Conservation (phyloP, 345 rosid species). For the Bretschneidera sinensis region DNA sequence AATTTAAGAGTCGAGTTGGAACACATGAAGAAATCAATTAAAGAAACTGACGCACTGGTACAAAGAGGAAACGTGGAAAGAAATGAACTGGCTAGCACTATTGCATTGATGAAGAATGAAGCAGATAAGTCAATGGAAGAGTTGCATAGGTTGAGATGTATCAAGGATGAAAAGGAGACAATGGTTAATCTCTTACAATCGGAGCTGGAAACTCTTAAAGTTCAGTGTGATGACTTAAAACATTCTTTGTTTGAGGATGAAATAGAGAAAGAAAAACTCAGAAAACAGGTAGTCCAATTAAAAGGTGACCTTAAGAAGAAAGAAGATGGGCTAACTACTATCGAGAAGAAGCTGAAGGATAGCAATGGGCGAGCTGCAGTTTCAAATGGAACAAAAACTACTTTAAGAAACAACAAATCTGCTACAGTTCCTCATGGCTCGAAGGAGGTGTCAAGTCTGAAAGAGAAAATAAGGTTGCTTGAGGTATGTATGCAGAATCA, state of each 20-base stretch:
- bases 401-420: conserved; percentile 39
- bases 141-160: conserved; percentile 32
- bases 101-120: conserved; percentile 45
- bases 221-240: conserved; percentile 42
- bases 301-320: conserved; percentile 68
- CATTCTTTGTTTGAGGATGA: conserved; percentile 44
- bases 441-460: conserved; percentile 54
- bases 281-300: conserved; percentile 45
- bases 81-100: conserved; percentile 30
- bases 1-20: conserved; percentile 40
- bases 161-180: conserved; percentile 44
- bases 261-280: conserved; percentile 59
- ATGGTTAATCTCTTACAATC: conserved; percentile 31
- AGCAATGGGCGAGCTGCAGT: conserved; percentile 33
- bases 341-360: conserved; percentile 59
- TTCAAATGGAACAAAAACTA: conserved; percentile 34
- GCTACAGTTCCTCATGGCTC: conserved; percentile 33
- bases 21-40: conserved; percentile 31
- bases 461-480: conserved; percentile 50
- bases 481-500: conserved; percentile 43
- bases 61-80: conserved; percentile 38
- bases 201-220: conserved; percentile 43
- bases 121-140: conserved; percentile 39
- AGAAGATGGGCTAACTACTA: conserved; percentile 37
- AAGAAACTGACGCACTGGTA: conserved; percentile 38